A percentile compares a stretch with the other conserved stretches of the same genome.
phyloP scores from a whole-genome alignment of 495 filamentous ascomycete species.

The Penicillium fimorum region DNA sequence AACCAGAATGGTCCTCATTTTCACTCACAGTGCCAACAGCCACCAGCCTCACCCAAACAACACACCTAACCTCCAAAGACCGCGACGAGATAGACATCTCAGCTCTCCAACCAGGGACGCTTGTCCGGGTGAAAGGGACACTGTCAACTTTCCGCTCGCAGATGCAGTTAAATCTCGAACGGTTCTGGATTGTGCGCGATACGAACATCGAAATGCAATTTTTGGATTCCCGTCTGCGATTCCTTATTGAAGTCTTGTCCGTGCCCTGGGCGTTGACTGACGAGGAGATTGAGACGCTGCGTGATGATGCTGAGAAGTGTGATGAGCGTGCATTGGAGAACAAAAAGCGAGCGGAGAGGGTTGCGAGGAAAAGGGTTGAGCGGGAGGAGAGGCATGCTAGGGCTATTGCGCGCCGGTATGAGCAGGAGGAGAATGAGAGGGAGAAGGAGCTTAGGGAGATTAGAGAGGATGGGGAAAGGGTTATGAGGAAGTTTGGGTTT shows the following conservation, averaged over 20 bases:
- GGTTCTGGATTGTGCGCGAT: constrained; percentile 54
- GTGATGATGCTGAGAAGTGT: constrained; percentile 47
- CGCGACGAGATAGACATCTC: constrained; percentile 36
- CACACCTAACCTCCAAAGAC: constrained; percentile 8
- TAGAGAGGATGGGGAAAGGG: constrained; percentile 33
- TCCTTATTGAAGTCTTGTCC: constrained; percentile 61
- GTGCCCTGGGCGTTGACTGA: constrained; percentile 64
- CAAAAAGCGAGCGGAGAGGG: constrained; percentile 39
- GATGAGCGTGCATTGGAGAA: constrained; percentile 40
- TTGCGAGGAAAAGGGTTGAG: constrained; percentile 34
- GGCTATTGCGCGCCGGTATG: constrained; percentile 38
- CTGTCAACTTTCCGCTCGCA: constrained; percentile 59
- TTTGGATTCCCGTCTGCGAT: constrained; percentile 65
- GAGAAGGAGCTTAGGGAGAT: constrained; percentile 33
- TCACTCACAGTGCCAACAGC: background rate
- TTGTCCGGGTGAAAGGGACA: constrained; percentile 77
- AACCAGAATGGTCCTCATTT: constrained; percentile 6
- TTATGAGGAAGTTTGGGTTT: constrained; percentile 33
- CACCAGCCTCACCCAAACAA: background rate
- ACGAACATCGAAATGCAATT: constrained; percentile 77
- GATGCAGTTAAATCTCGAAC: constrained; percentile 69
- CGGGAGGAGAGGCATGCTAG: constrained; percentile 37
- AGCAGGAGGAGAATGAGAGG: constrained; percentile 40
- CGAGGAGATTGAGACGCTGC: constrained; percentile 54
- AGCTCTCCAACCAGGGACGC: constrained; percentile 59